phyloP scores from a whole-genome alignment of 2,329 filamentous ascomycete species.

The Aspergillus oerlinghausenensis region DNA sequence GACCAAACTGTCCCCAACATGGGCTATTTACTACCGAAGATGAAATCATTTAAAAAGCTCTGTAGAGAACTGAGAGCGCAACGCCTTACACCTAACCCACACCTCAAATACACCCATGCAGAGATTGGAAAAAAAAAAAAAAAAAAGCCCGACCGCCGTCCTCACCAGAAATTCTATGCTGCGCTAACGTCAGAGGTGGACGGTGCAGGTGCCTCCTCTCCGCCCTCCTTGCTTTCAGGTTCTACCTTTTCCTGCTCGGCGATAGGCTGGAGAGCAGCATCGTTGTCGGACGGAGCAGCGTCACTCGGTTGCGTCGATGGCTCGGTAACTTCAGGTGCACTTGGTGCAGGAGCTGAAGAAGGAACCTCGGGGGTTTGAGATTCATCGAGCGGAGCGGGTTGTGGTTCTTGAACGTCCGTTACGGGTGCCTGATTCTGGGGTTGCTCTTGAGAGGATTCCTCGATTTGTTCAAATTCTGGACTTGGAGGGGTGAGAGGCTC shows the following conservation, averaged over 20 bases:
- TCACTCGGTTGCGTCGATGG: neutral
- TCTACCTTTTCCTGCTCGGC: neutral
- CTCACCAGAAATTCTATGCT: neutral
- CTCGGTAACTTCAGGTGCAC: neutral
- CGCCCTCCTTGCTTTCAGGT: neutral
- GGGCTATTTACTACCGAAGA: neutral
- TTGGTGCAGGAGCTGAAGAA: neutral
- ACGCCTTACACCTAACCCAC: neutral
- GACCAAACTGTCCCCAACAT: neutral
- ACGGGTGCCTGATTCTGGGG: neutral
- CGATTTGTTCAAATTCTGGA: neutral
- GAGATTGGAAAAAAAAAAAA: neutral
- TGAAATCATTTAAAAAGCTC: neutral
- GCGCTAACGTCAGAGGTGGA: neutral
- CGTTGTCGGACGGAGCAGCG: neutral
- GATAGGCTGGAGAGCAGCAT: neutral
- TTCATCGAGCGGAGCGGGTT: neutral
- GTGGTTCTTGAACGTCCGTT: constrained; percentile 1
- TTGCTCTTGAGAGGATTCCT: neutral
- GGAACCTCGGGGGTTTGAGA: neutral
- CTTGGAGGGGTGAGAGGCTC: constrained; percentile 1
- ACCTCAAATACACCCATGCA: neutral
- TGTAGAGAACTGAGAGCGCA: neutral
- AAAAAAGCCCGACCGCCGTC: neutral
- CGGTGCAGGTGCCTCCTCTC: neutral